These are phyloP conservation scores for Fusarium sp. DNA, from an alignment of 2,329 filamentous ascomycete genomes.

Conservation along the genomic window DNA sequence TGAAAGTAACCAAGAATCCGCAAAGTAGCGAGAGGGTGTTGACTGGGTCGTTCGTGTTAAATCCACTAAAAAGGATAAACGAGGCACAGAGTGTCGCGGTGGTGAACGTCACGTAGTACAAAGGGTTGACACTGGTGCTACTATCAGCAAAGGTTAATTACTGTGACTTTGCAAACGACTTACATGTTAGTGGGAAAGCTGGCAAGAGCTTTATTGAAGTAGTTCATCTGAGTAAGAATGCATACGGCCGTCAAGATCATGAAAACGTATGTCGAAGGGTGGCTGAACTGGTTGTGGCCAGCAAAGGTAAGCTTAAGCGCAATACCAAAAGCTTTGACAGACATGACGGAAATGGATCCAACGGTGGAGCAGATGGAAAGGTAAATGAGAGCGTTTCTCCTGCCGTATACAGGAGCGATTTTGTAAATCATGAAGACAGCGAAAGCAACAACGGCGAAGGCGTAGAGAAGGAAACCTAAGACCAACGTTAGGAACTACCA, in stretches of 20 bases:
- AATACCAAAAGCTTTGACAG: constrained; percentile 98
- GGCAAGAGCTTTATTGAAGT: constrained; percentile 98
- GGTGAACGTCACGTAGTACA: constrained; percentile 98
- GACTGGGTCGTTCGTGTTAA: constrained; percentile 92
- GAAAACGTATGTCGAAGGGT: constrained; percentile 97
- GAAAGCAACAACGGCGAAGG: constrained; percentile 82
- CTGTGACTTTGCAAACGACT: constrained; percentile 51
- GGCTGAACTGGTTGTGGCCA: constrained; percentile 94
- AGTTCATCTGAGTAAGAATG: constrained; percentile 99
- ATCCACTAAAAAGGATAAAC: constrained; percentile 94
- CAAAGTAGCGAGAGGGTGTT: constrained; percentile 93
- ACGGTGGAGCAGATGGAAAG: constrained; percentile 98
- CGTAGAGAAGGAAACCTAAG: constrained; percentile 90
- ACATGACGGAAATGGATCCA: constrained; percentile 98
- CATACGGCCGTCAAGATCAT: constrained; percentile 92
- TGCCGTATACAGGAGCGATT: constrained; percentile 88
- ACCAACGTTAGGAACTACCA: constrained; percentile 20
- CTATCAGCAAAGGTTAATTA: constrained; percentile 2
- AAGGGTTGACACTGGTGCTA: constrained; percentile 82
- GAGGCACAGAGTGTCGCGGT: constrained; percentile 94
- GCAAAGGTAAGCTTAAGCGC: constrained; percentile 94
- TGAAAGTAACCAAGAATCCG: constrained; percentile 94
- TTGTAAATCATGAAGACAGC: constrained; percentile 96
- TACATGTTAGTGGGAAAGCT: constrained; percentile 98
- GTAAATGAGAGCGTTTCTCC: constrained; percentile 95